Conservation (phyloP, 1,284 basidiomycete genomes). For the Puccinia horiana region DNA sequence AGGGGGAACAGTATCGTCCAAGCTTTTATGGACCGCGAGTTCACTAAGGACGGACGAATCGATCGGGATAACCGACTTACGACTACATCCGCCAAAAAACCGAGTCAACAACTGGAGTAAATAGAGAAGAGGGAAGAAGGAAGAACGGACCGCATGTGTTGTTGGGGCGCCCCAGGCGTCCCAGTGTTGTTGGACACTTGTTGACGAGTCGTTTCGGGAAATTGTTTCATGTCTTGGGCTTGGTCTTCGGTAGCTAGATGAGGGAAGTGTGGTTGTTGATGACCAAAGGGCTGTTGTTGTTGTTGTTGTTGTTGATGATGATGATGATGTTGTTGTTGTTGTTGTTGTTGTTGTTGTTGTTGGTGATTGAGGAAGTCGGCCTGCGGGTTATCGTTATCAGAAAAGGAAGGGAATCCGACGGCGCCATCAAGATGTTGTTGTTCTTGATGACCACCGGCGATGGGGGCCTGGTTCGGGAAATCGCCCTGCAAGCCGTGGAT, state of each 20-base stretch:
- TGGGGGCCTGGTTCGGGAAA: neutral
- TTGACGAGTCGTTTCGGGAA: constrained; percentile 42
- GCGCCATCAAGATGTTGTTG: constrained; percentile 52
- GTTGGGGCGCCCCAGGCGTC: constrained; percentile 22
- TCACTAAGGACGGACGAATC: constrained; percentile 59
- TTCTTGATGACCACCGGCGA: neutral
- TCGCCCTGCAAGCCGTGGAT: constrained; percentile 36
- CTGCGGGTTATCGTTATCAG: neutral
- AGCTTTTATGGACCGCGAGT: constrained; percentile 58
- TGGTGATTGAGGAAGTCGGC: neutral
- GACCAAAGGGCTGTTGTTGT: neutral
- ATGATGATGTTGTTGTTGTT: constrained; percentile 33
- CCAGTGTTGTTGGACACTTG: neutral
- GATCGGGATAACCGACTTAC: constrained; percentile 60
- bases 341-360: constrained; percentile 25
- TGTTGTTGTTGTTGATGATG: constrained; percentile 46
- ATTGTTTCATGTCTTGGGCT: constrained; percentile 42
- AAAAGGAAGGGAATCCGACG: neutral
- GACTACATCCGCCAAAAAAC: constrained; percentile 50
- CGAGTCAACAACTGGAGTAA: neutral
- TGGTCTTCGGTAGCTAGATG: constrained; percentile 2
- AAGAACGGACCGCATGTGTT: constrained; percentile 47
- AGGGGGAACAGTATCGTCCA: constrained; percentile 50
- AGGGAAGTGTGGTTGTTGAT: constrained; percentile 1
- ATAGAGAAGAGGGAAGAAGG: constrained; percentile 26